These are phyloP conservation scores for Candida sp. DNA, from an alignment of 1,139 yeast species.

Conservation along the genomic window DNA sequence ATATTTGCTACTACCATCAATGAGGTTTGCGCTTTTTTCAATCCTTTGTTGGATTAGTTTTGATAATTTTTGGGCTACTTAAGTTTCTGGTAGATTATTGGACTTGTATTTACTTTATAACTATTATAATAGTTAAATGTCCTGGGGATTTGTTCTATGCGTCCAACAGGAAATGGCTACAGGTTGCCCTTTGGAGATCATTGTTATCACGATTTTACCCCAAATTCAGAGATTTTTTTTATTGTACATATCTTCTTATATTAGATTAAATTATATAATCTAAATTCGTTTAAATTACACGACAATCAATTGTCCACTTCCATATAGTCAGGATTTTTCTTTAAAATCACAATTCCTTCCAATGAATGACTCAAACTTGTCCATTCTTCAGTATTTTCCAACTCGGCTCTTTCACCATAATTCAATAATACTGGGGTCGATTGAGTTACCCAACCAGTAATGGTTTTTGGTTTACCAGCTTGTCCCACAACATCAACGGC, in stretches of 20 bases:
- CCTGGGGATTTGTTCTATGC: constrained; percentile 60
- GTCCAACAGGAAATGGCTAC: constrained; percentile 71
- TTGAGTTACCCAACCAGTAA: constrained; percentile 99
- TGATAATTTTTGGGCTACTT: constrained; percentile 59
- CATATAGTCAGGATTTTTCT: constrained; percentile 85
- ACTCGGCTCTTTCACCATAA: constrained; percentile 94
- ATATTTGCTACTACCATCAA: constrained; percentile 59
- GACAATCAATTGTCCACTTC: constrained; percentile 49
- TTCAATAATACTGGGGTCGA: constrained; percentile 94
- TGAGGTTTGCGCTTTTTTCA: constrained; percentile 55
- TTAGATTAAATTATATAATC: too few relatives aligned
- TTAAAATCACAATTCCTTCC: constrained; percentile 92
- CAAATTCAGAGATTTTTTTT: too few relatives aligned
- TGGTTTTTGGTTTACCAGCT: constrained; percentile 98
- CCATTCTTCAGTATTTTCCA: constrained; percentile 88
- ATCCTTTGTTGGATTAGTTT: constrained; percentile 76
- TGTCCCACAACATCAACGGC: constrained; percentile 99
- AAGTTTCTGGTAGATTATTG: constrained; percentile 66
- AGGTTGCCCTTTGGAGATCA: constrained; percentile 69
- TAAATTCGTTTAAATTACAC: constrained; percentile 2
- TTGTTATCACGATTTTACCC: constrained; percentile 78
- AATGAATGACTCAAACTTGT: constrained; percentile 75
- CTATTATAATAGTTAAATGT: constrained; percentile 49
- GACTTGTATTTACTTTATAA: constrained; percentile 72
- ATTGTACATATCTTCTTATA: too few relatives aligned